These are phyloP conservation scores for Nemania sp. DNA, from an alignment of 2,329 filamentous ascomycete species.

Conservation along the genomic window DNA sequence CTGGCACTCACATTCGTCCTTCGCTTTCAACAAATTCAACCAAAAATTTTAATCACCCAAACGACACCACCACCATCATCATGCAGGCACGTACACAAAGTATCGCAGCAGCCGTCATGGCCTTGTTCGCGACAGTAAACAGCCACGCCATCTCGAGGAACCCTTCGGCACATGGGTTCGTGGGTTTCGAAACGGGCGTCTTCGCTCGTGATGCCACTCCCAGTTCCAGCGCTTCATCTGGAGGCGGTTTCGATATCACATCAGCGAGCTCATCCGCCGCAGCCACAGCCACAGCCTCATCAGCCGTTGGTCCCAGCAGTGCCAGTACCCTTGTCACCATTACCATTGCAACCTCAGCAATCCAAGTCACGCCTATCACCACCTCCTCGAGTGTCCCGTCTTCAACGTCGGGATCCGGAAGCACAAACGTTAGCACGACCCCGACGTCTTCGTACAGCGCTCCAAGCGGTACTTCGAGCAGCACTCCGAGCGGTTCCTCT, in stretches of 20 bases:
- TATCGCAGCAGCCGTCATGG: conserved; percentile 47
- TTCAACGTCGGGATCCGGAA: background rate
- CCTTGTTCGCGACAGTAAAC: conserved; percentile 51
- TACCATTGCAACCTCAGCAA: background rate
- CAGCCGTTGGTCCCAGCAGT: background rate
- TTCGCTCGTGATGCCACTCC: background rate
- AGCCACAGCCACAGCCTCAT: background rate
- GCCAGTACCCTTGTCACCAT: background rate
- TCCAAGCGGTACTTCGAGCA: conserved; percentile 10
- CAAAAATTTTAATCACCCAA: background rate
- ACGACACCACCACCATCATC: conserved; percentile 33
- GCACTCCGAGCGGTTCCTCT: conserved; percentile 2
- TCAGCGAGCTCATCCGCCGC: background rate
- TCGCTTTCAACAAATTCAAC: background rate
- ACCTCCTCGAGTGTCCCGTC: conserved; percentile 10
- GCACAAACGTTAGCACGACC: background rate
- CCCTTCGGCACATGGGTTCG: conserved; percentile 56
- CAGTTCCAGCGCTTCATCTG: conserved; percentile 19
- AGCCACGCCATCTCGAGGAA: conserved; percentile 67
- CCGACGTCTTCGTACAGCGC: conserved; percentile 18
- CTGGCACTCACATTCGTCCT: conserved; percentile 22
- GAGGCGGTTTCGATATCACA: background rate
- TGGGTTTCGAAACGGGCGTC: too few relatives aligned
- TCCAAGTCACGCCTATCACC: background rate
- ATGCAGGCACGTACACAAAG: conserved; percentile 43